Evolutionary conservation across 768 basidiomycete genomes (phyloP), one percentile per base, ranked within the genome.

Genomic region (Rhodotorula graminis): DNA sequence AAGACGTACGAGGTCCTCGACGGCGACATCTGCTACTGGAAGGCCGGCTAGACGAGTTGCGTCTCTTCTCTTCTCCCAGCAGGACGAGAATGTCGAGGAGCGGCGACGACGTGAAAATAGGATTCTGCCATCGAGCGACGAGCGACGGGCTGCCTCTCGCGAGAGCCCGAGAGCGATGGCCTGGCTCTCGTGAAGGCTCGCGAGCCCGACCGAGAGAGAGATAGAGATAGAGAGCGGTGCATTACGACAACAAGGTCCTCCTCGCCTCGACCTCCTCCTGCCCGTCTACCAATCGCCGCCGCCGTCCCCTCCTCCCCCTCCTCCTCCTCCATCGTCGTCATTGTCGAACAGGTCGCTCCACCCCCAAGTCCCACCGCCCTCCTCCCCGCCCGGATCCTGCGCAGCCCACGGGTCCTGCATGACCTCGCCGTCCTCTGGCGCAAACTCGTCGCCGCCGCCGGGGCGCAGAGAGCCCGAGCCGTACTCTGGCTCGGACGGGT

Each of bases 1-100:
- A 97, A 97, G 81, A 90, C 93, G 6, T 99, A 94, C 80, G 93
- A 95, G 82, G 92, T 60, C 70, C 52, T 70, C 21, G 63, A 75
- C 31, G 52, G 72, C 69, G 70, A 62, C 58, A 75, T 78, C 29
- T 91, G 90, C 2, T 92, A 92, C 83, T 94, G 92, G 92, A 93
- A 93, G 80, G 40, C 42, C 15, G 42, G 60, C 44, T 42, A 46
- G 44, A 15, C 27, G 60, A 12, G 37, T n/a, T n/a, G n/a, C 37
- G 9, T 9, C 37, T 37, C 37, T 37, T 37, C 37, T 37, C 37
- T 37, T 37, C 37, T n/a, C 37, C 37, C 37, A 37, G 37, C 37
- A 37, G 37, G 4, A 37, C 37, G 37, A 37, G 37, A 9, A 37
- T 9, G 37, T 5, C 37, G 44, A 46, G 44, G 44, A 46, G 44